phyloP scores from a whole-genome alignment of 495 filamentous ascomycete species.

The Daldinia childiae region DNA sequence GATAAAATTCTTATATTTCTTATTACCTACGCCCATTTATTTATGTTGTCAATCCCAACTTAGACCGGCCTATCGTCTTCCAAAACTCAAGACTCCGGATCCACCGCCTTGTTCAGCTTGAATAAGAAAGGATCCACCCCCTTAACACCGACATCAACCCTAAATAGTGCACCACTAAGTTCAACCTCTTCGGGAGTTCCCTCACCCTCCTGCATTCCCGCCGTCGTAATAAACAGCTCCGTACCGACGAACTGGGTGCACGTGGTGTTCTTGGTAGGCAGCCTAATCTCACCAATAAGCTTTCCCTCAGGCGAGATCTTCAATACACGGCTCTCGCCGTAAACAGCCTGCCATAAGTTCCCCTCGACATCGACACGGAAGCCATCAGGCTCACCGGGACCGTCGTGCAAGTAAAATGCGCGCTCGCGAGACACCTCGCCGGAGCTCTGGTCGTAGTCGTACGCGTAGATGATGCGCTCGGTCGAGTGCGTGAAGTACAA shows the following conservation, averaged over 20 bases:
- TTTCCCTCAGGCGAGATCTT: constrained; percentile 71
- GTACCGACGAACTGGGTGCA: constrained; percentile 78
- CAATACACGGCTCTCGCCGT: constrained; percentile 73
- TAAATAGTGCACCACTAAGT: constrained; percentile 72
- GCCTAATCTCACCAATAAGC: constrained; percentile 69
- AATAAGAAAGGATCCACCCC: constrained; percentile 69
- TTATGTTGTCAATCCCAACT: background rate
- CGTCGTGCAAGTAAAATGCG: constrained; percentile 71
- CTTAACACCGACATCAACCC: constrained; percentile 71
- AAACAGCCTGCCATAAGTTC: constrained; percentile 81
- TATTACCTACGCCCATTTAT: background rate
- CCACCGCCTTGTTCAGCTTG: constrained; percentile 46
- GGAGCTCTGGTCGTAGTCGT: constrained; percentile 72
- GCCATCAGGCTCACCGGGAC: constrained; percentile 74
- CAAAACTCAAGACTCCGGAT: constrained; percentile 8
- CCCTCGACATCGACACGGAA: constrained; percentile 77
- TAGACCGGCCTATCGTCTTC: background rate
- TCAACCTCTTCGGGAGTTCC: constrained; percentile 66
- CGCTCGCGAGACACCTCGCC: constrained; percentile 75
- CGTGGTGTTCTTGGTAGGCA: constrained; percentile 75
- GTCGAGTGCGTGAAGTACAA: constrained; percentile 88
- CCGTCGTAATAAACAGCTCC: constrained; percentile 79
- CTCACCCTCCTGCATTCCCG: constrained; percentile 65
- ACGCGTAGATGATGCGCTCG: constrained; percentile 74
- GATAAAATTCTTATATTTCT: background rate